A percentile compares a stretch with the other conserved stretches of the same genome.
phyloP scores from a whole-genome alignment of 345 rosid species.

The Kandelia obovata region DNA sequence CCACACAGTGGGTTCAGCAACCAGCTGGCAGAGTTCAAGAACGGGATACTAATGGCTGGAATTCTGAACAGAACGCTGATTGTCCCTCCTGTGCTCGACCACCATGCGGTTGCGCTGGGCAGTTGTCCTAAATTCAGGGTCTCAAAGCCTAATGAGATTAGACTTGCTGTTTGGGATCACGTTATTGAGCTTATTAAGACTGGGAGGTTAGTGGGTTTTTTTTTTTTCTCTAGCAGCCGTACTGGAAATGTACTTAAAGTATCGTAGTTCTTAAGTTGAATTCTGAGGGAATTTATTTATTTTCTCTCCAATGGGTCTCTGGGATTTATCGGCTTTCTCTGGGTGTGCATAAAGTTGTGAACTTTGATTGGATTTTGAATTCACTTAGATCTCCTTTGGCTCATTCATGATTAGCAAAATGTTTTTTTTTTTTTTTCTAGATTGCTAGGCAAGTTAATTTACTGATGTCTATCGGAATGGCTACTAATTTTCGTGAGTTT shows the following conservation, averaged over 20 bases:
- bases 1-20: conserved; percentile 97
- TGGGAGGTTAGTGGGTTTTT: conserved; percentile 45
- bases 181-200: conserved; percentile 51
- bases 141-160: conserved; percentile 45
- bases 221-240: not conserved
- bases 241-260: not conserved
- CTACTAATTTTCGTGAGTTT: not conserved
- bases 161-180: conserved; percentile 70
- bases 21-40: conserved; percentile 87
- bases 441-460: not conserved
- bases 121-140: conserved; percentile 98
- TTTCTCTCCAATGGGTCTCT: not conserved
- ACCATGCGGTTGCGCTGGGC: conserved; percentile 90
- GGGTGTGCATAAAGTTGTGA: not conserved
- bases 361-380: not conserved
- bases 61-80: conserved; percentile 77
- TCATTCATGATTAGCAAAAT: not conserved
- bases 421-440: not conserved
- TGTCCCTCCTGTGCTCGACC: conserved; percentile 84
- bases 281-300: not conserved
- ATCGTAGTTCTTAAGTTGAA: no score
- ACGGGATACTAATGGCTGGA: conserved; percentile 64
- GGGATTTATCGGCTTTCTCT: not conserved
- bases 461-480: not conserved
- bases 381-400: no score